A percentile compares a stretch with the other conserved stretches of the same genome.
Conservation (phyloP, 139 green algal genomes). For the Bryopsis sp. region DNA sequence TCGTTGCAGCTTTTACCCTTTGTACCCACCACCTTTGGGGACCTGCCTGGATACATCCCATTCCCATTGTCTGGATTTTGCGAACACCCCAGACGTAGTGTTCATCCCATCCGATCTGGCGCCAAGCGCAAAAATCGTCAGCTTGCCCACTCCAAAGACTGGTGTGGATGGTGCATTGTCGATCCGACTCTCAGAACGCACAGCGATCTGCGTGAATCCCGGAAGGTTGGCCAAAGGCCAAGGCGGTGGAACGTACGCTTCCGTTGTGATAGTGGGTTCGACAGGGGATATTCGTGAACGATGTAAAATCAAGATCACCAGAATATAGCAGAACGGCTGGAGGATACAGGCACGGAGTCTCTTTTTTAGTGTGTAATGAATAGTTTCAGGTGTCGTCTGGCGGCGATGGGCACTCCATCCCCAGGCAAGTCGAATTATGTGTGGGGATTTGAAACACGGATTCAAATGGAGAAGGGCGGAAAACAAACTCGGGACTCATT, state of each 20-base stretch:
- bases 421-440: too few relatives aligned
- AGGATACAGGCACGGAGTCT: too few relatives aligned
- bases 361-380: too few relatives aligned
- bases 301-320: too few relatives aligned
- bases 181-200: background rate
- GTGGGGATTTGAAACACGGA: too few relatives aligned
- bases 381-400: too few relatives aligned
- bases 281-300: too few relatives aligned
- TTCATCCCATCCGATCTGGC: conserved; percentile 85
- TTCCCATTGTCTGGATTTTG: conserved; percentile 45
- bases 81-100: conserved; percentile 69
- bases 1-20: conserved; percentile 80
- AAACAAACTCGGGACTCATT: too few relatives aligned
- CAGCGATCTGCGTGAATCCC: conserved; percentile 13
- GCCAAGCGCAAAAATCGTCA: conserved; percentile 75
- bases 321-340: too few relatives aligned
- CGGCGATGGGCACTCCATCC: too few relatives aligned
- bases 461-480: too few relatives aligned
- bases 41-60: conserved; percentile 61
- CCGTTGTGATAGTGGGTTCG: too few relatives aligned
- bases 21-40: conserved; percentile 68
- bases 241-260: conserved; percentile 9
- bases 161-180: background rate
- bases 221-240: background rate
- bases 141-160: background rate